These are phyloP conservation scores for Fusarium staphyleae DNA, from an alignment of 2,329 filamentous ascomycete species.

Conservation along the genomic window DNA sequence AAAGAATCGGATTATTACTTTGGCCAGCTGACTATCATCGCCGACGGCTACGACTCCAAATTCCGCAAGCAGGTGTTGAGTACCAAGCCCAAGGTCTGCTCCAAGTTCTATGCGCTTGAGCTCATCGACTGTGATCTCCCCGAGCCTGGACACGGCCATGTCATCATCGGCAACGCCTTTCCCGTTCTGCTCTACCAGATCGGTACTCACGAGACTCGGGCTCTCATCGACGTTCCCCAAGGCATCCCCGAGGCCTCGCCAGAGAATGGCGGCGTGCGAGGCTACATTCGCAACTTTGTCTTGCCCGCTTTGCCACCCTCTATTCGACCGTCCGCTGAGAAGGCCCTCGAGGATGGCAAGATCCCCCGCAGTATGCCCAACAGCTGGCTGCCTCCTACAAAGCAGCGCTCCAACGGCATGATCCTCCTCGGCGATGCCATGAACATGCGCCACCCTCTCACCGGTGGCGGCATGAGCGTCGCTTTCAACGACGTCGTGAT, in stretches of 20 bases:
- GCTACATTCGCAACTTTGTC: constrained; percentile 80
- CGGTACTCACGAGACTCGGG: constrained; percentile 90
- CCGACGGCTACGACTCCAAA: constrained; percentile 91
- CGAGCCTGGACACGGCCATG: constrained; percentile 79
- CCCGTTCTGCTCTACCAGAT: constrained; percentile 97
- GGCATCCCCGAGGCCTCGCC: constrained; percentile 76
- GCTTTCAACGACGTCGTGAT: constrained; percentile 91
- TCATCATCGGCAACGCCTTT: constrained; percentile 77
- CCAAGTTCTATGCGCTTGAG: constrained; percentile 93
- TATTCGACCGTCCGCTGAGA: constrained; percentile 75
- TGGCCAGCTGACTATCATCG: constrained; percentile 84
- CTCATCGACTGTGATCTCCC: constrained; percentile 87
- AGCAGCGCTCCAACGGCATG: constrained; percentile 66
- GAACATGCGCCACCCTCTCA: constrained; percentile 99
- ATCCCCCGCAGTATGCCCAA: constrained; percentile 91
- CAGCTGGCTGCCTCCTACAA: constrained; percentile 82
- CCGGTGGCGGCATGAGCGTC: constrained; percentile 97
- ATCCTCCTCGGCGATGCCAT: constrained; percentile 91
- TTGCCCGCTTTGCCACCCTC: constrained; percentile 77
- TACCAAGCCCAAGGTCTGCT: constrained; percentile 86
- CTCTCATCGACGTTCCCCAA: constrained; percentile 85
- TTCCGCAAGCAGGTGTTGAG: constrained; percentile 83
- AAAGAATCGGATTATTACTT: constrained; percentile 81
- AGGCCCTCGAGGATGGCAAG: constrained; percentile 78
- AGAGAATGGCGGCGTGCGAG: constrained; percentile 81